A percentile compares a stretch with the other conserved stretches of the same genome.
phyloP scores from a whole-genome alignment of 257 asterid genomes.

The Solanum arcanum region DNA sequence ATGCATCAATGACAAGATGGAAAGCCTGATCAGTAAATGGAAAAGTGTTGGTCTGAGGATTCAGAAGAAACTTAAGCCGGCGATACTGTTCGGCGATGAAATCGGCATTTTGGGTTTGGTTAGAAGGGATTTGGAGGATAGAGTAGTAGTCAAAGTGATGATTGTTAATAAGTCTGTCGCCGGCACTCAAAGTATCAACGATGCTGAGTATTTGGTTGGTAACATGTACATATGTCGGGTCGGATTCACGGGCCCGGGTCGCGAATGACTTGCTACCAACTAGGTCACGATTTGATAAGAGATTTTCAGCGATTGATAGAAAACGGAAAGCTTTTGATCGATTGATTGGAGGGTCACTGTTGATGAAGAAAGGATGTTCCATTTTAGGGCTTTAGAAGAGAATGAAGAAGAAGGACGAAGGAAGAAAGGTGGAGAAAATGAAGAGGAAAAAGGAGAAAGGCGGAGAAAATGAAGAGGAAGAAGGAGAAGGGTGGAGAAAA shows the following conservation, averaged over 20 bases:
- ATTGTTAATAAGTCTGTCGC: conserved; percentile 51
- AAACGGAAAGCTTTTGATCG: conserved; percentile 72
- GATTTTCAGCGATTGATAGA: conserved; percentile 80
- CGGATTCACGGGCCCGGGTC: conserved; percentile 75
- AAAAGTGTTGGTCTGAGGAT: conserved; percentile 58
- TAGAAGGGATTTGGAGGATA: conserved; percentile 57
- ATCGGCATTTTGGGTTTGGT: conserved; percentile 47
- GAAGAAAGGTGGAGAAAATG: conserved; percentile 17
- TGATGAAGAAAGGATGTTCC: conserved; percentile 65
- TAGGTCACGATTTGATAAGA: conserved; percentile 58
- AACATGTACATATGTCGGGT: conserved; percentile 56
- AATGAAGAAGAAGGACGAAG: background rate
- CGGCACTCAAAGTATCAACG: conserved; percentile 64
- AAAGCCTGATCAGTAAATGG: conserved; percentile 86
- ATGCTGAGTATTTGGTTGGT: conserved; percentile 61
- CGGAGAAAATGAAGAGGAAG: background rate
- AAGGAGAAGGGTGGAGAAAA: background rate
- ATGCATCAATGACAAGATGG: conserved; percentile 60
- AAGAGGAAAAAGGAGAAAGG: background rate
- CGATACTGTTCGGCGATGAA: conserved; percentile 55
- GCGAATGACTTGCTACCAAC: conserved; percentile 79
- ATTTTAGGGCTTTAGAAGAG: background rate
- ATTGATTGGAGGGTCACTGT: conserved; percentile 5
- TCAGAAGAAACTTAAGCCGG: conserved; percentile 32
- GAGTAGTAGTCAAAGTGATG: conserved; percentile 50